These are phyloP conservation scores for Sphagnum contortum DNA, from an alignment of 225 moss, liverwort and hornwort species.

Conservation along the genomic window DNA sequence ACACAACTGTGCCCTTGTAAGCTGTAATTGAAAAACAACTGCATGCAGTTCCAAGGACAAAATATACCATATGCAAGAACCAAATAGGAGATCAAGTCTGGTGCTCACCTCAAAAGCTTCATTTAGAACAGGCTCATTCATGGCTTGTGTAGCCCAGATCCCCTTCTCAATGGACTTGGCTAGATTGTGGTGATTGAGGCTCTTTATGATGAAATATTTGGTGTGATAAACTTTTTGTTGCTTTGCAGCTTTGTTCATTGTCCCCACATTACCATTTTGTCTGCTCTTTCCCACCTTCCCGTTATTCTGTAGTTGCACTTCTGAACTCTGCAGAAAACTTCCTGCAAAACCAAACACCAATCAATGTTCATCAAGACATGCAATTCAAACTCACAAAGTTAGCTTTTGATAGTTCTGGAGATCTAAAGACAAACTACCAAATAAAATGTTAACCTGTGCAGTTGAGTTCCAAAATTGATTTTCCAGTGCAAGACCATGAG, in stretches of 20 bases:
- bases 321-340: slow-evolving; percentile 20
- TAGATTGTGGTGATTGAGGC: slow-evolving; percentile 98
- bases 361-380: too few relatives aligned
- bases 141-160: slow-evolving; percentile 99
- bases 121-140: slow-evolving; percentile 96
- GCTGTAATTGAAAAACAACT: too few relatives aligned
- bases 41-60: too few relatives aligned
- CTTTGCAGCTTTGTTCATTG: slow-evolving; percentile 31
- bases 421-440: too few relatives aligned
- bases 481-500: too few relatives aligned
- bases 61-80: too few relatives aligned
- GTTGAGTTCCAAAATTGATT: too few relatives aligned
- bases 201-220: slow-evolving; percentile 97
- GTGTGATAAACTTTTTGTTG: slow-evolving; percentile 46
- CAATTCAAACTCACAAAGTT: too few relatives aligned
- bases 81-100: too few relatives aligned
- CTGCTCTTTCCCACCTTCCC: slow-evolving; percentile 33
- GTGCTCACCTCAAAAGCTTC: slow-evolving; percentile 89
- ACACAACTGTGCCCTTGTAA: not conserved
- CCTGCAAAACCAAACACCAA: slow-evolving; percentile 15
- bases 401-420: too few relatives aligned
- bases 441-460: too few relatives aligned
- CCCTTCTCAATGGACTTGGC: slow-evolving; percentile 98
- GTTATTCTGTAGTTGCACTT: slow-evolving; percentile 28
- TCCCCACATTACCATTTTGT: slow-evolving; percentile 25